Percentiles rank a stretch among this genome's conserved stretches.
Evolutionary conservation across 2,329 filamentous ascomycete species (phyloP).

Genomic region (Fusarium sp.): DNA sequence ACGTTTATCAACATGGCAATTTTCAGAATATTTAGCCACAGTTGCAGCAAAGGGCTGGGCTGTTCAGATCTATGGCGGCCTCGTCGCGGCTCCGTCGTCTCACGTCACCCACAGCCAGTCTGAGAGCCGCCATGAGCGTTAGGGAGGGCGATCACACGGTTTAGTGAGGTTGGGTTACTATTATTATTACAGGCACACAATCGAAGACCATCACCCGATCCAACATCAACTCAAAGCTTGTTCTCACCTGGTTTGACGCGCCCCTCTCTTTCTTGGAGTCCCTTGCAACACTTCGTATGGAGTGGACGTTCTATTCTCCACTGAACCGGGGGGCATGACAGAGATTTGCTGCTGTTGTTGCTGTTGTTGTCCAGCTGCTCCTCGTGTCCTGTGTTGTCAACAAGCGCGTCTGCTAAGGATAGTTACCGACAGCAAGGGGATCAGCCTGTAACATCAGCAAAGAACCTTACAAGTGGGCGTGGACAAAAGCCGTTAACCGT

Average conservation of each 20-base stretch:
- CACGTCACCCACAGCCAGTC: conserved; percentile 33
- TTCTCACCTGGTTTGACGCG: conserved; percentile 36
- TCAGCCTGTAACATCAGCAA: conserved; percentile 10
- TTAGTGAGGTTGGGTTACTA: conserved; percentile 23
- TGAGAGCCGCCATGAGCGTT: conserved; percentile 18
- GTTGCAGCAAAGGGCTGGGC: conserved; percentile 22
- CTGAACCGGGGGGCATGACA: conserved; percentile 20
- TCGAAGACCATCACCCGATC: conserved; percentile 33
- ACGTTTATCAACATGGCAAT: conserved; percentile 20
- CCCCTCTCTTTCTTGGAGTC: conserved; percentile 27
- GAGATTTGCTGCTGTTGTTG: conserved; percentile 14
- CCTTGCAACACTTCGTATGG: conserved; percentile 37
- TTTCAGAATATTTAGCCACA: conserved; percentile 17
- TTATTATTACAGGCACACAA: conserved; percentile 27
- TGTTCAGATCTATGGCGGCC: neutral
- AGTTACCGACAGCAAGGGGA: conserved; percentile 10
- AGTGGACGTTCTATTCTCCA: conserved; percentile 35
- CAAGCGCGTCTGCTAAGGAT: conserved; percentile 18
- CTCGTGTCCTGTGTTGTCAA: conserved; percentile 9
- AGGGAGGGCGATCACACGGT: conserved; percentile 22
- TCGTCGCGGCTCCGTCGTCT: conserved; percentile 30
- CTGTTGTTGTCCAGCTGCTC: conserved; percentile 1
- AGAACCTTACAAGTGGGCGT: conserved; percentile 7
- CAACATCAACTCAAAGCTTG: conserved; percentile 35
- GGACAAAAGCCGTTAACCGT: conserved; percentile 4